Evolutionary conservation across 2,329 filamentous ascomycete genomes (phyloP), one percentile per base, ranked within the genome.

Genomic region (Fusarium temperatum): DNA sequence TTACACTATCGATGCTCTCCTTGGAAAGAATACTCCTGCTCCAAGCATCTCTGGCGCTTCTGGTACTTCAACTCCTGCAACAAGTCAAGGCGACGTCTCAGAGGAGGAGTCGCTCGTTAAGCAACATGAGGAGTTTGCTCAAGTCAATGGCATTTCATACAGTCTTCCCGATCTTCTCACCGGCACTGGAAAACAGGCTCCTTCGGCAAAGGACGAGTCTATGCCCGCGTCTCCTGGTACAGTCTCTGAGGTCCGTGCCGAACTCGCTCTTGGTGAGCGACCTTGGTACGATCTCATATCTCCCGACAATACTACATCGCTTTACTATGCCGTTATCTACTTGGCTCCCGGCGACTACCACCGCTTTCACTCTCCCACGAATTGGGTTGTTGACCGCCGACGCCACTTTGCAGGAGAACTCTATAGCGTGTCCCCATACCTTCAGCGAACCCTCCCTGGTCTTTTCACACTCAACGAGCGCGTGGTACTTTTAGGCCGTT

Each of bases 361-460:
- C 85, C 94, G 96, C 74, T 99, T 98, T 86, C 97, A 99, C 85
- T 97, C 94, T 4, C 96, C 96, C 0, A 92, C 94, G 5, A 93
- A 94, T 77, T 99, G 96, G 96, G 95, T 99, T 22, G 96, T 96
- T 39, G 94, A 98, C 83, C 92, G 92, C 74, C 91, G 97, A 48
- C 93, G 96, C n/a, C 96, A 99, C 85, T 99, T 99, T 81, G 95
- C 96, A 1, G 96, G 96, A 66, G 97, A 99, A 83, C 88, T 99
- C 14, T 99, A 94, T 86, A 96, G 93, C 61, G 96, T 99, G 9
- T 97, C 94, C 1, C 96, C 96, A 0, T 99, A 98, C 83, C 89
- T 99, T 18, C 95, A 98, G 82, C 92, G 94, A 74, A 97, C 94
- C 1, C 88, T 99, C 0, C 96, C 96, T 0, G 96, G 96, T 5